Base-by-base conservation (phyloP, 768 basidiomycete species). In the Russula lepida region DNA sequence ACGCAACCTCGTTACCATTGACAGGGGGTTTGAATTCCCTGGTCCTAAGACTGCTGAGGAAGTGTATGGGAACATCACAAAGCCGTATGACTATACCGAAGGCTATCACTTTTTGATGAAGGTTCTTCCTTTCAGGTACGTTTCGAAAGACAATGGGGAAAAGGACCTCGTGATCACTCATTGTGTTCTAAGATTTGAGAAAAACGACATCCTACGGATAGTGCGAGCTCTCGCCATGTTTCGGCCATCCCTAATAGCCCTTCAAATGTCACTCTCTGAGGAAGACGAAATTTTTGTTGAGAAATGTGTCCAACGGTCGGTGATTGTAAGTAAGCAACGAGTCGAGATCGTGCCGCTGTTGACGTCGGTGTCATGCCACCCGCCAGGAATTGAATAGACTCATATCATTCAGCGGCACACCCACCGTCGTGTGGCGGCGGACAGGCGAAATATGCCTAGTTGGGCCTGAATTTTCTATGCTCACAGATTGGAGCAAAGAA, bases 361-460 rank as follows among this genome's bases (percentile, higher is more conserved):
- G 53, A 63, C 33, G 33, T 13, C 41, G 60, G 23, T 35, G 30
- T 17, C 27, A 21, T 35, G 43, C 54, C 25, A 27, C 50, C 62
- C 17, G 53, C 12, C 65, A 95, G 92, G 95, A 98, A 77, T 81
- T 98, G 59, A 92, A 97, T 74, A 98, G 97, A 75, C 81, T 98
- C 63, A 97, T 98, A 61, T 93, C 92, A 54, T 97, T 91, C 73
- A 95, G 89, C 67, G 95, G 95, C 12, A 98, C 95, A 30, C 95
- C 95, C 2, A 98, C 95, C 1, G 93, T 95, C 44, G 90, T 95
- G 12, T 99, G 95, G 95, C 86, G 97, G 48, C 81, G 97, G 54
- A 99, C 97, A 21, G 97, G 97, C 68, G 97, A 99, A 75, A 94
- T 99, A 27, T 95, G 93, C 69, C 85, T 97, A 49, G 97, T 94